These are phyloP conservation scores for Spergularia azorica DNA, from an alignment of 179 eudicot species.

Conservation along the genomic window DNA sequence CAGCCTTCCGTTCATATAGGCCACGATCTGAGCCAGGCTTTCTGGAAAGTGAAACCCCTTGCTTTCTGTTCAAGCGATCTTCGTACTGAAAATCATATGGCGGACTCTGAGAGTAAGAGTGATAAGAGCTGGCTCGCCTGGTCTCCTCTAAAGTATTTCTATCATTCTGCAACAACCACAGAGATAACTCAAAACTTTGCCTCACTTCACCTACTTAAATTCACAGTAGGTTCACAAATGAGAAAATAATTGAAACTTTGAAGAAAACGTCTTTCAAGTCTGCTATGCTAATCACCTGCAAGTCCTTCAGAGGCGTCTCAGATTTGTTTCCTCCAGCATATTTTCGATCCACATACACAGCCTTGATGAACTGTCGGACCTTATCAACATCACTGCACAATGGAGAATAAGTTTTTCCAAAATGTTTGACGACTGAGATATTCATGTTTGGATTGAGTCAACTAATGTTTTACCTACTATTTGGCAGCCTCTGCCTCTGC, in stretches of 20 bases:
- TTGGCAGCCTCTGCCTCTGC: slow-evolving; percentile 70
- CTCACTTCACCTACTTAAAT: slow-evolving; percentile 1
- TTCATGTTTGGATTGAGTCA: slow-evolving; percentile 12
- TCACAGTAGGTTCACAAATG: background rate
- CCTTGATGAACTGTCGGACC: slow-evolving; percentile 79
- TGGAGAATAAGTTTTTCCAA: slow-evolving; percentile 2
- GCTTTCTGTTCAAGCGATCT: slow-evolving; percentile 79
- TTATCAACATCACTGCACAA: slow-evolving; percentile 73
- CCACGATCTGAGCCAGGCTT: slow-evolving; percentile 86
- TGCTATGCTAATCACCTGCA: slow-evolving; percentile 42
- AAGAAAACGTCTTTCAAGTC: slow-evolving; percentile 12
- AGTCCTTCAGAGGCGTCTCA: slow-evolving; percentile 73
- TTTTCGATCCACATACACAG: slow-evolving; percentile 68
- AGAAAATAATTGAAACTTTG: background rate
- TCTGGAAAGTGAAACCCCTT: slow-evolving; percentile 56
- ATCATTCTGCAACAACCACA: slow-evolving; percentile 42
- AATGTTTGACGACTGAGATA: slow-evolving; percentile 2
- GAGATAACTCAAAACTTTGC: slow-evolving; percentile 9
- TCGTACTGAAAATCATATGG: slow-evolving; percentile 92
- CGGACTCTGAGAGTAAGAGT: slow-evolving; percentile 93
- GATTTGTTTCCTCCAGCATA: slow-evolving; percentile 61
- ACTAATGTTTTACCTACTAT: slow-evolving; percentile 56
- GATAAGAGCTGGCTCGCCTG: slow-evolving; percentile 92
- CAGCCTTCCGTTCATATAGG: slow-evolving; percentile 57
- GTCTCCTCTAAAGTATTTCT: slow-evolving; percentile 59